Evolutionary conservation across 2,329 filamentous ascomycete genomes (phyloP).

Genomic region (Hymenotorrendiella dingleyae): DNA sequence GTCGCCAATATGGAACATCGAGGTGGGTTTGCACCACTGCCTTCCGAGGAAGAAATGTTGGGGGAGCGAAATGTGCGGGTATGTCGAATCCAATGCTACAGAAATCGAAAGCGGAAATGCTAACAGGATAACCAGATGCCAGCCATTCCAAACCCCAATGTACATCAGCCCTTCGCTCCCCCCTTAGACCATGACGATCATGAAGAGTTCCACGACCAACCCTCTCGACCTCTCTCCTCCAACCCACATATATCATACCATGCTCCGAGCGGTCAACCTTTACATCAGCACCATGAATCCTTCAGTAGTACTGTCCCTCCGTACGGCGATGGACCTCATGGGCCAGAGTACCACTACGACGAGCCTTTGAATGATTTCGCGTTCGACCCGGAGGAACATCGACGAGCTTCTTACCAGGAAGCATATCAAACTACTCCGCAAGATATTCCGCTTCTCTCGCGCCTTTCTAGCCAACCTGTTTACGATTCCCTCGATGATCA

Average conservation of each 20-base stretch:
- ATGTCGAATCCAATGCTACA: background rate
- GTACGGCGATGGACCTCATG: constrained; percentile 4
- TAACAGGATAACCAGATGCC: constrained; percentile 6
- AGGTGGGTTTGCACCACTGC: too few relatives aligned
- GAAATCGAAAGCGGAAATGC: background rate
- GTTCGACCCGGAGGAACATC: constrained; percentile 10
- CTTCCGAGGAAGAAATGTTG: too few relatives aligned
- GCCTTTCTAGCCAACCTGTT: constrained; percentile 8
- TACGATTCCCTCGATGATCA: constrained; percentile 7
- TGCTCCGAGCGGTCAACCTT: background rate
- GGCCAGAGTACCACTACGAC: constrained; percentile 2
- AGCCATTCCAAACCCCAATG: constrained; percentile 2
- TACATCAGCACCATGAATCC: too few relatives aligned
- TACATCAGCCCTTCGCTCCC: constrained; percentile 4
- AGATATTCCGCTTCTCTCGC: constrained; percentile 14
- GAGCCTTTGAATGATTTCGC: constrained; percentile 5
- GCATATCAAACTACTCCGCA: constrained; percentile 13
- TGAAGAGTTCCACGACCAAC: too few relatives aligned
- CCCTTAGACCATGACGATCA: too few relatives aligned
- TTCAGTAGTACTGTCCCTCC: too few relatives aligned
- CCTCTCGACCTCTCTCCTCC: too few relatives aligned
- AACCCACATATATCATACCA: too few relatives aligned
- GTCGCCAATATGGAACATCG: too few relatives aligned
- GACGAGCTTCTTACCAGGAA: constrained; percentile 6
- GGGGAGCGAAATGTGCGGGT: constrained; percentile 4